Percentiles rank a stretch among this genome's conserved stretches.
These are phyloP conservation scores for Didymella lethalis DNA, from an alignment of 2,329 filamentous ascomycete species.

Conservation along the genomic window DNA sequence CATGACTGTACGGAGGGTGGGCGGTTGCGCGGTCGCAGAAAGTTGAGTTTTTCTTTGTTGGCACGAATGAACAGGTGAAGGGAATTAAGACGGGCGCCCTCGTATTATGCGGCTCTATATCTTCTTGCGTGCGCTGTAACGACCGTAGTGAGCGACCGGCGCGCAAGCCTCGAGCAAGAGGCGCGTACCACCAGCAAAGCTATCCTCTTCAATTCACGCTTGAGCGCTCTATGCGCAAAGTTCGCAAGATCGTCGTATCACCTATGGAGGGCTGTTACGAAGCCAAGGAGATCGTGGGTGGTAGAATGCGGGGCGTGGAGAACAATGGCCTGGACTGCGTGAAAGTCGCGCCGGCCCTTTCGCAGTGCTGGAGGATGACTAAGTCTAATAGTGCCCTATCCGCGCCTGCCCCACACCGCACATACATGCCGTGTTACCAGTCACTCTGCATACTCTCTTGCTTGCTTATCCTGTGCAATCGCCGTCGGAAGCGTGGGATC, in stretches of 20 bases:
- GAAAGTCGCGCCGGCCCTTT: constrained; percentile 15
- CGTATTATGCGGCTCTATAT: constrained; percentile 38
- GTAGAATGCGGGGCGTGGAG: constrained; percentile 24
- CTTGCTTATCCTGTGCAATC: constrained; percentile 27
- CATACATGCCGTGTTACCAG: constrained; percentile 38
- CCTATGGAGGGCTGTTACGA: constrained; percentile 23
- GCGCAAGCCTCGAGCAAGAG: constrained; percentile 36
- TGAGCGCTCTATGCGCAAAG: constrained; percentile 41
- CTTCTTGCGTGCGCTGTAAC: constrained; percentile 32
- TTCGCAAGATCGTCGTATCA: constrained; percentile 27
- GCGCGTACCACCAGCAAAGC: constrained; percentile 44
- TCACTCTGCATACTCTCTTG: constrained; percentile 29
- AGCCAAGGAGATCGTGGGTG: constrained; percentile 22
- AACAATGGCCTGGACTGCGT: constrained; percentile 7
- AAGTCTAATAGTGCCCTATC: background rate
- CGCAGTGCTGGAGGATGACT: background rate
- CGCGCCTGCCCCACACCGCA: constrained; percentile 30
- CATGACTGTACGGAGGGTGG: constrained; percentile 64
- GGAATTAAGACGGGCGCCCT: constrained; percentile 24
- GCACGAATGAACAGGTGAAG: constrained; percentile 27
- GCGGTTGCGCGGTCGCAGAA: constrained; percentile 15
- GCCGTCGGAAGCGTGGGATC: constrained; percentile 24
- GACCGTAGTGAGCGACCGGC: constrained; percentile 29
- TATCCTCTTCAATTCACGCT: constrained; percentile 27
- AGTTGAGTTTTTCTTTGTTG: constrained; percentile 19